Conservation (phyloP, 1,284 basidiomycete species). For the Ustilago bromivora region DNA sequence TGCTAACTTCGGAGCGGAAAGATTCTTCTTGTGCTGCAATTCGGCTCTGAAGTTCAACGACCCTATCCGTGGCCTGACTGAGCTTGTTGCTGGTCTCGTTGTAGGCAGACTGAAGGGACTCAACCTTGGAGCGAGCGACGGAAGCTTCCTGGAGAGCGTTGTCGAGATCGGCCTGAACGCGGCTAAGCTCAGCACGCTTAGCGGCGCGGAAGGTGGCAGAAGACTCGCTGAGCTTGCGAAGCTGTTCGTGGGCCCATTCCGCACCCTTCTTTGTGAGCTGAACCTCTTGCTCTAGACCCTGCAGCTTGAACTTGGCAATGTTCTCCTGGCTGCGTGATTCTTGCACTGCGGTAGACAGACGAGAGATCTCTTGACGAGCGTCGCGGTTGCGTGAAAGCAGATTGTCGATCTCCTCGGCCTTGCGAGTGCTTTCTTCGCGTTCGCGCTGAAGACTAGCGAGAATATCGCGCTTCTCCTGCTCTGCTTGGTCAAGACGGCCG, state of each 20-base stretch:
- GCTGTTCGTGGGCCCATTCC: conserved; percentile 73
- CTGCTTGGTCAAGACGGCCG: conserved; percentile 51
- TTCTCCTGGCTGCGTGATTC: conserved; percentile 57
- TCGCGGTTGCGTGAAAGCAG: conserved; percentile 52
- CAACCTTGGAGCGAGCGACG: conserved; percentile 76
- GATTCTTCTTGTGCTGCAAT: conserved; percentile 83
- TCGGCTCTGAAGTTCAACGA: conserved; percentile 79
- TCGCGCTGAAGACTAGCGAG: conserved; percentile 65
- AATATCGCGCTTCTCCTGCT: conserved; percentile 66
- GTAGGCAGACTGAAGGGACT: conserved; percentile 79
- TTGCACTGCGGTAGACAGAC: conserved; percentile 57
- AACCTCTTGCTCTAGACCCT: conserved; percentile 82
- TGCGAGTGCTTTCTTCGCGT: conserved; percentile 58
- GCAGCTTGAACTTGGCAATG: conserved; percentile 77
- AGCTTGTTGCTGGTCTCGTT: conserved; percentile 77
- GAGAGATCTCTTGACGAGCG: conserved; percentile 57
- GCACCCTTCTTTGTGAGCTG: conserved; percentile 79
- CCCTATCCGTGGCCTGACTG: conserved; percentile 77
- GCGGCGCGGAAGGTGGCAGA: conserved; percentile 47
- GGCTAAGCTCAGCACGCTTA: conserved; percentile 77
- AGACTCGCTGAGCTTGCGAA: conserved; percentile 54
- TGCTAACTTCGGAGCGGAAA: conserved; percentile 80
- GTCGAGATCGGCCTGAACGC: conserved; percentile 80
- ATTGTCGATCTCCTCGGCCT: conserved; percentile 58
- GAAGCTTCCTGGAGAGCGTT: conserved; percentile 76